Evolutionary conservation across 78 protist species (phyloP).

Genomic region (Dictyostelium capitatum): DNA sequence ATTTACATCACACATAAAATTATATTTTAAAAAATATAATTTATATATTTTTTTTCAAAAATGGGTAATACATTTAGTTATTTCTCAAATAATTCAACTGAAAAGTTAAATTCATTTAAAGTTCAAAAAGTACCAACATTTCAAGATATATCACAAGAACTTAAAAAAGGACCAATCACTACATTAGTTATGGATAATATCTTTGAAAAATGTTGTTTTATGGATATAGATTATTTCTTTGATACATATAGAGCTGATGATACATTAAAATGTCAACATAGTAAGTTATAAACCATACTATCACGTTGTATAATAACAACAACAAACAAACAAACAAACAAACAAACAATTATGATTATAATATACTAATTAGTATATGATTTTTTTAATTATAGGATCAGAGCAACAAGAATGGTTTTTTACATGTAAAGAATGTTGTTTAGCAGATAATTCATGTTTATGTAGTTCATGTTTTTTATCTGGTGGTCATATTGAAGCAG

Average conservation of each 20-base stretch:
- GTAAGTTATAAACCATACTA: slow-evolving; percentile 30
- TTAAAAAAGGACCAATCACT: background rate
- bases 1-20: too few species aligned
- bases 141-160: slow-evolving; percentile 23
- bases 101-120: background rate
- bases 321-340: too few species aligned
- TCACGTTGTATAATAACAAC: background rate
- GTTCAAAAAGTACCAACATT: slow-evolving; percentile 35
- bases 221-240: slow-evolving; percentile 55
- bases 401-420: slow-evolving; percentile 61
- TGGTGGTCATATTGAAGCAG: slow-evolving; percentile 57
- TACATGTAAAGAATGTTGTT: slow-evolving; percentile 41
- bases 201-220: slow-evolving; percentile 69
- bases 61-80: slow-evolving; percentile 18
- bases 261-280: slow-evolving; percentile 69
- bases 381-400: too few species aligned
- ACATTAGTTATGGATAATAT: slow-evolving; percentile 11
- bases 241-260: slow-evolving; percentile 59
- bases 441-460: slow-evolving; percentile 39
- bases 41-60: background rate
- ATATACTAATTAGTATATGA: background rate
- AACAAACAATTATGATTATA: background rate
- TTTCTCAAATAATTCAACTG: background rate
- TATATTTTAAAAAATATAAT: background rate
- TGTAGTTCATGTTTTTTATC: slow-evolving; percentile 63